Base-by-base conservation (phyloP, 306 rosid species). In the Gynostemma pentaphyllum region DNA sequence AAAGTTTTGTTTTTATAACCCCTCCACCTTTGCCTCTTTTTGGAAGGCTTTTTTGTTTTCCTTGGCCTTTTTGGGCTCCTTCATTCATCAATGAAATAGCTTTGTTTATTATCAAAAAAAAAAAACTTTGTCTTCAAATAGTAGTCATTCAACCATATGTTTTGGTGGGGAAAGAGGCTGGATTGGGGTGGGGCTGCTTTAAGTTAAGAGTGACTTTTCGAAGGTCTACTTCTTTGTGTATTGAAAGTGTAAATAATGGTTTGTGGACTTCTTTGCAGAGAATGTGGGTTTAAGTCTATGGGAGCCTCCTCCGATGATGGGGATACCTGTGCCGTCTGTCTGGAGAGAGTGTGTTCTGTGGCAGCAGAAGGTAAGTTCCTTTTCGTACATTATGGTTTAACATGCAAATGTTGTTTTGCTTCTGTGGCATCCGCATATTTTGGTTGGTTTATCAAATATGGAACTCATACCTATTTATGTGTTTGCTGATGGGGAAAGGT, bases 241-340 rank as follows among this genome's bases (percentile, higher is more conserved):
- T 22, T 27, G 27, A 41, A 52, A 75, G 71, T 48, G 71, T 50
- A 74, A 49, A 39, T 56, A 34, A 66, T 47, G 6, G 30, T 36
- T 32, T 32, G 68, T 75, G 50, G 66, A 71, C 68, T 76, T 27
- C 46, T 75, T 68, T 78, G 81, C 88, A 88, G 99, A 74, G 99
- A 94, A 53, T 79, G 77, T 68, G 95, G 95, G 65, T 76, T 84
- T 69, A 90, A 86, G 76, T 75, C 90, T 9, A 52, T 81, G 56
- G 49, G 84, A 51, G 41, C 80, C 64, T 61, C 94, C 32, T 53
- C 85, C 5, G 82, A 81, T 14, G 96, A 88, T 40, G 68, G 71
- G 66, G 96, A 92, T 62, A 68, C 64, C 23, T 92, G 99, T 63
- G 96, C 99, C 62, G 95, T 92, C 65, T 92, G 96, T 80, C 74